Percentiles rank a stretch among this genome's conserved stretches.
Evolutionary conservation across 2,329 filamentous ascomycete genomes (phyloP).

Genomic region (Acrodontium crateriforme): DNA sequence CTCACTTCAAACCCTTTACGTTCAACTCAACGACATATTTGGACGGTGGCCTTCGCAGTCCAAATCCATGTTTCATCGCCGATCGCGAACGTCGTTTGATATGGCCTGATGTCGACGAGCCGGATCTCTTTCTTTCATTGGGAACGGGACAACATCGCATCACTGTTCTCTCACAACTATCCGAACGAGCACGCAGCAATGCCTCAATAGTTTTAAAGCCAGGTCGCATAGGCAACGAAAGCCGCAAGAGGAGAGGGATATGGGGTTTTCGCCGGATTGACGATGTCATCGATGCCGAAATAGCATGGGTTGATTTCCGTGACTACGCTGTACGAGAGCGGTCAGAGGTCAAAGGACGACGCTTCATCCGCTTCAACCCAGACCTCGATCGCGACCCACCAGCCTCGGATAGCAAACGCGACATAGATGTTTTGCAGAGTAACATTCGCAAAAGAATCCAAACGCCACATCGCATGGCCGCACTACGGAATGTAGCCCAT

Average conservation of each 20-base stretch:
- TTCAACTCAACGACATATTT: conserved; percentile 34
- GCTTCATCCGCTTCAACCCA: conserved; percentile 24
- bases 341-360: conserved; percentile 12
- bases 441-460: conserved; percentile 20
- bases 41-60: conserved; percentile 36
- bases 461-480: conserved; percentile 15
- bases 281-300: conserved; percentile 23
- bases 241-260: conserved; percentile 7
- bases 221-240: conserved; percentile 4
- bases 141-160: conserved; percentile 22
- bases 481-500: conserved; percentile 20
- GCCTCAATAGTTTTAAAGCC: conserved; percentile 1
- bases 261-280: conserved; percentile 17
- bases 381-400: conserved; percentile 20
- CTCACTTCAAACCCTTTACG: conserved; percentile 39
- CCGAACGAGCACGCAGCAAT: conserved; percentile 11
- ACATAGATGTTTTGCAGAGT: conserved; percentile 19
- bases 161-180: conserved; percentile 16
- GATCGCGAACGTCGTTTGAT: conserved; percentile 29
- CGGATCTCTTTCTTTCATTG: conserved; percentile 22
- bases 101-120: conserved; percentile 20
- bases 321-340: conserved; percentile 14
- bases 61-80: conserved; percentile 39
- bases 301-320: conserved; percentile 22
- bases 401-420: conserved; percentile 22